These are phyloP conservation scores for Neurospora crassa DNA, from an alignment of 2,329 filamentous ascomycete species.

Conservation along the genomic window DNA sequence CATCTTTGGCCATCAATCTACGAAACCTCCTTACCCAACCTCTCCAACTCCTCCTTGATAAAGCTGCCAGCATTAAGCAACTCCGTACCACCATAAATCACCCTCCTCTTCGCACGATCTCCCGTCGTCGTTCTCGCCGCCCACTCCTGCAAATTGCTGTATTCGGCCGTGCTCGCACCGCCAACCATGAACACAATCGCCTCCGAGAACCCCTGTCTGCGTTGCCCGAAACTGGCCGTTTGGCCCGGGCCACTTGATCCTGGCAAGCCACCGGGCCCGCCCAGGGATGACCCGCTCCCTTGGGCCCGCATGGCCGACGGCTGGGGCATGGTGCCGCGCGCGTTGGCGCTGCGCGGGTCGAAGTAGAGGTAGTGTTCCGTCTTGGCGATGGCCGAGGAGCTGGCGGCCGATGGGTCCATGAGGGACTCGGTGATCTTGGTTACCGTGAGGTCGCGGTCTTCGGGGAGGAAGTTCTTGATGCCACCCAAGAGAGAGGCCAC, in stretches of 20 bases:
- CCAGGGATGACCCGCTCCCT: conserved; percentile 16
- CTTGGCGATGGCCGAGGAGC: conserved; percentile 86
- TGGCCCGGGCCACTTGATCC: conserved; percentile 49
- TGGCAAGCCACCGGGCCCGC: conserved; percentile 38
- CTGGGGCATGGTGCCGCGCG: conserved; percentile 81
- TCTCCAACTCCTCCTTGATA: conserved; percentile 53
- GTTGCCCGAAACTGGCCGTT: conserved; percentile 79
- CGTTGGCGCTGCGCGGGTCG: conserved; percentile 87
- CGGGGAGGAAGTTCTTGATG: conserved; percentile 96
- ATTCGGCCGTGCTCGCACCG: conserved; percentile 97
- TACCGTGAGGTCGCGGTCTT: conserved; percentile 87
- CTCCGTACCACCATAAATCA: conserved; percentile 93
- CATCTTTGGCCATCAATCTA: conserved; percentile 2
- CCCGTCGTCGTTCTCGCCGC: conserved; percentile 57
- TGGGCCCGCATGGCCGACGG: conserved; percentile 49
- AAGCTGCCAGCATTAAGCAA: conserved; percentile 62
- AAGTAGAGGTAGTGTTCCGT: conserved; percentile 97
- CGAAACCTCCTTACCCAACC: conserved; percentile 48
- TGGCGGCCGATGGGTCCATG: conserved; percentile 89
- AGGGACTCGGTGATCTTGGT: conserved; percentile 98
- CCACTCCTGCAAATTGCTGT: conserved; percentile 96
- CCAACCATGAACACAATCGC: conserved; percentile 92
- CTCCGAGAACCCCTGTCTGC: conserved; percentile 80
- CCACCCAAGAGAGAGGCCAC: conserved; percentile 91
- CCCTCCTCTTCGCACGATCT: conserved; percentile 60